Base-by-base conservation (phyloP, 2,329 filamentous ascomycete species). In the Rosellinia necatrix region DNA sequence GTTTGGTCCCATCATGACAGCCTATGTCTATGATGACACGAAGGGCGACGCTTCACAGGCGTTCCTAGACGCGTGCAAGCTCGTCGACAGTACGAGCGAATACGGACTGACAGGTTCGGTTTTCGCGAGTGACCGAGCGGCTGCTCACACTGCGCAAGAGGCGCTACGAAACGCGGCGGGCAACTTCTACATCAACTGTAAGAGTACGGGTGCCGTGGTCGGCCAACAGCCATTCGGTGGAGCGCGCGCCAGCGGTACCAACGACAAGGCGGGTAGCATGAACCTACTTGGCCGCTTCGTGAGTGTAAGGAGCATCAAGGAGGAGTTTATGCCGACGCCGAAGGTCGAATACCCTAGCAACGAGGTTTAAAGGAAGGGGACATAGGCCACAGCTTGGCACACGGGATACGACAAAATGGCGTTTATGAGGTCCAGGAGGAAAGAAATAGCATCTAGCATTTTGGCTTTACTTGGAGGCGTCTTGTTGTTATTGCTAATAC, bases 121-220 rank as follows among this genome's bases (percentile, higher is more conserved):
- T 51, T 93, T 93, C 71, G 88, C 90, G 8, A 74, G 80, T 53
- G 88, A 92, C 72, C 78, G 90, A 35, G 74, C 79, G 42, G 86
- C 81, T 12, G 76, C 92, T 56, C 81, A 86, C 21, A 79, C 80
- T 53, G 90, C 89, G 0, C 89, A 92, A 72, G 83, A 91, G 64
- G 81, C 79, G 58, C 78, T 93, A 49, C 80, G 88, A 62, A 85
- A 92, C 70, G 78, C 87, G 0, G 89, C 90, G 0, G 90, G 90
- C 37, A 93, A 93, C 78, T 92, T 92, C 72, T 93, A 93, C 76
- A 81, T 93, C 75, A 93, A 92, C 77, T 89, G 87, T 78, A 92
- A 92, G 82, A 87, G 84, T 72, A 90, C 87, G 1, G 87, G 86
- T 34, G 86, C 87, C 13, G 85, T 90, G 21, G 86, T 89, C 6